Base-by-base conservation (phyloP, 2,329 filamentous ascomycete genomes). In the Apiospora arundinis region DNA sequence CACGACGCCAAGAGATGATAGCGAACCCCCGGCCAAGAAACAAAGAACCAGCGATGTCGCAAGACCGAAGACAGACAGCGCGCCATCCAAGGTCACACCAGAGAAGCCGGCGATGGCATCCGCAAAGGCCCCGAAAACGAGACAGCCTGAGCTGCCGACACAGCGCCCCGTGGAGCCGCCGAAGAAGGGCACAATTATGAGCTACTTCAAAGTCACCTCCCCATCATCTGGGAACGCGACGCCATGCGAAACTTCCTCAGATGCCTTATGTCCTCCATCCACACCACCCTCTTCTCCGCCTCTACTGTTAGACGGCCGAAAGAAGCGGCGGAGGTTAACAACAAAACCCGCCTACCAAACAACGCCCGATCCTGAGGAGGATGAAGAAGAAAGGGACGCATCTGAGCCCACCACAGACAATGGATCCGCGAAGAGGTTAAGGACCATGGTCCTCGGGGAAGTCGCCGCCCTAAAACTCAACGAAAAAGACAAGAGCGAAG, bases 111-210 rank as follows among this genome's bases (percentile, higher is more conserved):
- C 16, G 21, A 12, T n/a, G 9, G 18, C 71, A 40, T 23, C 14
- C 2, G 12, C 25, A 8, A 52, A n/a, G 11, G n/a, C 63, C 45
- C 6, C 66, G n/a, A 73, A 18, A 42, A 4, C 40, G 28, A 68
- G 48, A 52, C 69, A 44, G 37, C 68, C 71, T 21, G 70, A 72
- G 16, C 37, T 68, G 11, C 72, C 74, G 2, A 42, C 52, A 11
- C 52, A 72, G 11, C 75, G 74, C 66, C 63, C 72, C 9, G 6
- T 68, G 9, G 70, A 66, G 25, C 69, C 73, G 1, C 37, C 71
- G 1, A 77, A 73, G 69, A 80, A 75, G 70, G 76, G 78, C 21
- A 77, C 77, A 66, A 80, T 81, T 65, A 76, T 74, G 65, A 77
- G 74, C 69, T 81, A 80, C 71, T 81, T 81, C 69, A 75, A 75